Evolutionary conservation across 1,139 yeast genomes (phyloP), one percentile per base, ranked within the genome.

Genomic region (Saccharomyces hybrid): DNA sequence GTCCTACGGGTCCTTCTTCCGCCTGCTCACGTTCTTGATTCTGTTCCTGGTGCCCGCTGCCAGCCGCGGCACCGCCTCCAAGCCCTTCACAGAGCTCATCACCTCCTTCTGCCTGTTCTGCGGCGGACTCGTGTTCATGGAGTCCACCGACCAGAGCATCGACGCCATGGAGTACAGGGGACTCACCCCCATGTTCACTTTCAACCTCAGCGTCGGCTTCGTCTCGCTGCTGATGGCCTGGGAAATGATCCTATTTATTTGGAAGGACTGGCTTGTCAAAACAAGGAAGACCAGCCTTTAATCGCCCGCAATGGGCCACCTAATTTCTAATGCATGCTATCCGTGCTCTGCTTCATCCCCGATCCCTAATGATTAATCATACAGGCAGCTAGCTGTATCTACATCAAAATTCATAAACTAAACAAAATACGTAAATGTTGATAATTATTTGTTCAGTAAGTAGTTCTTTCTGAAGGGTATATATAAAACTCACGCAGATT

Each of bases 61-160:
- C 44, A 67, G 68, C 54, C 60, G 71, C 50, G 65, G 23, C 23
- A 20, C 65, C 46, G 87, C 90, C 52, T 73, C 83, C 4, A 79
- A 82, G 62, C 99, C 99, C 30, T 78, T 91, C 61, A 88, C 97
- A 0, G 99, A 93, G 71, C 73, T 91, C 51, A 68, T 93, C 41
- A 82, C 85, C 0, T 76, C 91, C 28, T 91, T 91, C 73, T 80
- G 90, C 57, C 77, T 93, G 60, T 70, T 93, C 27, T 80, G 90
- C 59, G 99, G 99, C 48, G 99, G 99, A 4, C 70, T 87, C 60
- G 84, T 93, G 28, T 93, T 93, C 68, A 89, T 91, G 91, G 90
- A 89, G 70, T 84, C 95, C 56, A 87, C 95, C 51, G 90, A 87
- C 65, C 95, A 95, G 59, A 81, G 88, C 5, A 82, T 93, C 31